phyloP scores from a whole-genome alignment of 257 asterid species.

The Perilla frutescens region DNA sequence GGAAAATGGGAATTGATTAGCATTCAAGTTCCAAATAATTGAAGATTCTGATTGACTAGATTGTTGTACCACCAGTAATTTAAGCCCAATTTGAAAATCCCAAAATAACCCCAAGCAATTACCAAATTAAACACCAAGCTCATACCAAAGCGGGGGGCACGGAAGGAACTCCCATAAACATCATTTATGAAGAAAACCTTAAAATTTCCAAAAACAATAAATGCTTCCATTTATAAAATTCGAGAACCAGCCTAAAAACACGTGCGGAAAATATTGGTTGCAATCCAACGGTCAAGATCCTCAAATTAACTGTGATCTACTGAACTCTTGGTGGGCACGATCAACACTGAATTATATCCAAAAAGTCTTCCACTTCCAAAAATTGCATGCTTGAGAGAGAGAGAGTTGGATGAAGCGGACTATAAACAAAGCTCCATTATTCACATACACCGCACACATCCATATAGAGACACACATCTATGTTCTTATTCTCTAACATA shows the following conservation, averaged over 20 bases:
- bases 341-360: constrained; percentile 28
- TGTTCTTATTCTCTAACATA: background rate
- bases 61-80: constrained; percentile 11
- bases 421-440: constrained; percentile 46
- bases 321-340: constrained; percentile 34
- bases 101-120: constrained; percentile 28
- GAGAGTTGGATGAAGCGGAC: constrained; percentile 35
- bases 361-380: constrained; percentile 49
- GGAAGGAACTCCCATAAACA: constrained; percentile 13
- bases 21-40: constrained; percentile 46
- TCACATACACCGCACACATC: constrained; percentile 38
- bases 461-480: constrained; percentile 19
- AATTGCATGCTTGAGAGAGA: constrained; percentile 51
- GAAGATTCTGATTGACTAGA: constrained; percentile 39
- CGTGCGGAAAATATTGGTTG: constrained; percentile 31
- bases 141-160: constrained; percentile 1
- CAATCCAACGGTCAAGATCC: constrained; percentile 35
- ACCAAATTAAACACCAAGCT: background rate
- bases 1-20: constrained; percentile 40
- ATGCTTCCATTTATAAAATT: background rate
- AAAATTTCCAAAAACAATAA: constrained; percentile 22
- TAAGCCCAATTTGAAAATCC: background rate
- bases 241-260: background rate
- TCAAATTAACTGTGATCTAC: constrained; percentile 18
- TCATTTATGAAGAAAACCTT: constrained; percentile 28